Percentiles rank a stretch among this genome's conserved stretches.
phyloP scores from a whole-genome alignment of 257 asterid genomes.

The Euphrasia confusa region DNA sequence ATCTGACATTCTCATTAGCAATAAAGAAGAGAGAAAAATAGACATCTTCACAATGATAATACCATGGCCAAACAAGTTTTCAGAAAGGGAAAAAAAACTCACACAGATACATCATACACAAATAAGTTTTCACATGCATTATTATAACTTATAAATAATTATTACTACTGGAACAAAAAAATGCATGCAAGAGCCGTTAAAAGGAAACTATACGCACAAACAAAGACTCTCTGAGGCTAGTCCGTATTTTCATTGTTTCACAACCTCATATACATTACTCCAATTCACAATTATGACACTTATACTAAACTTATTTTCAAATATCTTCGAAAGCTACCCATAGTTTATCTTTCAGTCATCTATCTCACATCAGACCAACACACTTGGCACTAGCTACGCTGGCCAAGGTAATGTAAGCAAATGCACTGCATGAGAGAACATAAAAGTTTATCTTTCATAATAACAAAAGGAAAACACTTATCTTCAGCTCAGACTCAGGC shows the following conservation, averaged over 20 bases:
- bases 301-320: no score
- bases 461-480: background rate
- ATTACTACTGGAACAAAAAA: no score
- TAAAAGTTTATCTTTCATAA: background rate
- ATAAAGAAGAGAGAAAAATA: background rate
- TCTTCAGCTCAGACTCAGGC: background rate
- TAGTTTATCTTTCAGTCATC: background rate
- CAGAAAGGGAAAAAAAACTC: background rate
- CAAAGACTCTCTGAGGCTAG: no score
- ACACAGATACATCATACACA: background rate
- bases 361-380: background rate
- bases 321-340: no score
- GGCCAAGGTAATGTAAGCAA: background rate
- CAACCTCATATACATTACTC: no score
- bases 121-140: no score
- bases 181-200: no score
- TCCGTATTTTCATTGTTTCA: no score
- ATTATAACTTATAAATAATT: no score
- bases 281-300: no score
- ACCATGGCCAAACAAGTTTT: background rate
- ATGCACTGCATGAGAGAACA: background rate
- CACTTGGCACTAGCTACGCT: background rate
- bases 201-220: no score
- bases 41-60: background rate
- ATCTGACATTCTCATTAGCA: slow-evolving; percentile 5